A percentile compares a stretch with the other conserved stretches of the same genome.
These are phyloP conservation scores for Aquanectria penicillioides DNA, from an alignment of 2,329 filamentous ascomycete species.

Conservation along the genomic window DNA sequence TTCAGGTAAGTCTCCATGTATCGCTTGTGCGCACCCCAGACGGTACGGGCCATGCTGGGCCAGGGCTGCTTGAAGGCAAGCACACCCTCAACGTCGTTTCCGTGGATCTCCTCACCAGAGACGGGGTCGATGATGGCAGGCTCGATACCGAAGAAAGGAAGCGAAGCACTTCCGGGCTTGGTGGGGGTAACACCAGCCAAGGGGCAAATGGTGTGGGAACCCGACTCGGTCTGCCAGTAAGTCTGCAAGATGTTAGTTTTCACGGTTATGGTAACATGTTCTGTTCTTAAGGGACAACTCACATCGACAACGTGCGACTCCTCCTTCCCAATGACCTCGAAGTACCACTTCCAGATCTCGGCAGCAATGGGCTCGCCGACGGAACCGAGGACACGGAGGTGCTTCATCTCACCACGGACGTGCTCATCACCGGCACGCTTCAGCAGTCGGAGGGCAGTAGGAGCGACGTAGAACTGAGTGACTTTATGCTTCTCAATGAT, in stretches of 20 bases:
- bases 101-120: slow-evolving; percentile 89
- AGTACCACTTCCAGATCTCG: slow-evolving; percentile 99
- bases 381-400: slow-evolving; percentile 88
- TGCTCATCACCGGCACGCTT: slow-evolving; percentile 96
- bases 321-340: slow-evolving; percentile 92
- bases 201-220: slow-evolving; percentile 94
- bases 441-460: slow-evolving; percentile 89
- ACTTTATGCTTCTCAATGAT: slow-evolving; percentile 95
- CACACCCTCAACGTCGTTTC: slow-evolving; percentile 97
- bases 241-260: slow-evolving; percentile 67
- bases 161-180: slow-evolving; percentile 93
- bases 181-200: slow-evolving; percentile 93
- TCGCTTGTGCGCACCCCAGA: slow-evolving; percentile 96
- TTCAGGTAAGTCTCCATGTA: slow-evolving; percentile 99
- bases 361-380: slow-evolving; percentile 98
- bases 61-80: slow-evolving; percentile 97
- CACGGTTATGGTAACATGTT: no score
- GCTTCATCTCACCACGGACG: slow-evolving; percentile 88
- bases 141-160: slow-evolving; percentile 98
- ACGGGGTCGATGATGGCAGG: slow-evolving; percentile 97
- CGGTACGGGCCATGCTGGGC: slow-evolving; percentile 98
- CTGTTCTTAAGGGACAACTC: no score
- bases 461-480: slow-evolving; percentile 98
- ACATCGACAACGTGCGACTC: slow-evolving; percentile 94
- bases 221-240: slow-evolving; percentile 99